These are phyloP conservation scores for Vigna mungo DNA, from an alignment of 306 rosid species.

Conservation along the genomic window DNA sequence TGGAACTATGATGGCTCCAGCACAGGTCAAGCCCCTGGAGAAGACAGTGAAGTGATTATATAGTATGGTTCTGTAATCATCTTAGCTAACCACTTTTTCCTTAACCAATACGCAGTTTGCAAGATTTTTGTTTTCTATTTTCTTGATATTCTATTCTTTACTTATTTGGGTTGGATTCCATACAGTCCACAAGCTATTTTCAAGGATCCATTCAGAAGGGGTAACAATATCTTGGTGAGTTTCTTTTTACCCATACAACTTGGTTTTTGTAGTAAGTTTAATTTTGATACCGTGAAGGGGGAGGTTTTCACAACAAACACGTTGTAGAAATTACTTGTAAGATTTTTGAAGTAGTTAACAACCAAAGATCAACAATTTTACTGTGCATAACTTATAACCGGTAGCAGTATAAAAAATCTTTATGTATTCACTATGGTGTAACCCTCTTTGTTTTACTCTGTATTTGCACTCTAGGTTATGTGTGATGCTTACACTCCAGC, in stretches of 20 bases:
- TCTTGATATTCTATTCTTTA: neutral
- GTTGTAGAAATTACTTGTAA: neutral
- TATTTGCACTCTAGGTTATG: constrained; percentile 49
- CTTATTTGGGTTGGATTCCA: constrained; percentile 29
- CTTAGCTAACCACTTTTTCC: neutral
- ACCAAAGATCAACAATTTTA: neutral
- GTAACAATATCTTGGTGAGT: constrained; percentile 76
- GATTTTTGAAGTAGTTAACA: neutral
- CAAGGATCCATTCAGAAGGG: constrained; percentile 90
- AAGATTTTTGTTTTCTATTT: constrained; percentile 15
- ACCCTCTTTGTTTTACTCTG: neutral
- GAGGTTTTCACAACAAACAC: neutral
- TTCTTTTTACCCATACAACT: neutral
- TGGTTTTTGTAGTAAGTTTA: neutral
- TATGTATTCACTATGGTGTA: neutral
- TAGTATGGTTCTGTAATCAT: constrained; percentile 57
- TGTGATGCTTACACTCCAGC: constrained; percentile 74
- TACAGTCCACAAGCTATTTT: constrained; percentile 91
- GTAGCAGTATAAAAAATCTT: neutral
- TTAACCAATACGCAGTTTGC: neutral
- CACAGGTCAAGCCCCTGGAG: constrained; percentile 97
- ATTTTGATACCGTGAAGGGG: neutral
- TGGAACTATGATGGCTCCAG: constrained; percentile 94
- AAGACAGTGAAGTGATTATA: constrained; percentile 93
- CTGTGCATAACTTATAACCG: neutral